phyloP scores from a whole-genome alignment of 108 stramenopile species.

The Hondaea fermentalgiana region DNA sequence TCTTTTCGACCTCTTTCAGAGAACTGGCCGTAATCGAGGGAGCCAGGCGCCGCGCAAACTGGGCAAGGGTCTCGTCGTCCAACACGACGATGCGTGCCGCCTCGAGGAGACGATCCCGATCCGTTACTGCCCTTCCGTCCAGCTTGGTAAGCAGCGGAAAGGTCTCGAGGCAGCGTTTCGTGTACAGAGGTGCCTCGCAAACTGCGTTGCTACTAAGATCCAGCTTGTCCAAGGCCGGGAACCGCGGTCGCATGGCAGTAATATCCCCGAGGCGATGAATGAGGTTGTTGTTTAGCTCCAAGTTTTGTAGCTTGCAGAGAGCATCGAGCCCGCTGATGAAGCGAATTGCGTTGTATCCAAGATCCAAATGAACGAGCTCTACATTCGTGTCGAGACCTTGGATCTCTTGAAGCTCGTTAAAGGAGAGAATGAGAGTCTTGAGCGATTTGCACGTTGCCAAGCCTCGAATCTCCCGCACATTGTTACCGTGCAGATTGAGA shows the following conservation, averaged over 20 bases:
- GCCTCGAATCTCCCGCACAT: background rate
- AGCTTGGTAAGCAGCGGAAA: background rate
- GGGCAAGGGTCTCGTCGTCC: background rate
- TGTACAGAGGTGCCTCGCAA: background rate
- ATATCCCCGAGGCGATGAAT: background rate
- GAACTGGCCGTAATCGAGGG: background rate
- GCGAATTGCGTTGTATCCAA: constrained; percentile 14
- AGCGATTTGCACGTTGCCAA: background rate
- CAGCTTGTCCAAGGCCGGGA: background rate
- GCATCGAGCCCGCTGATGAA: background rate
- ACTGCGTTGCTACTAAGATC: constrained; percentile 13
- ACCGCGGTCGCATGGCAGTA: background rate
- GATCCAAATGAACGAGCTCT: background rate
- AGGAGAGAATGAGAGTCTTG: background rate
- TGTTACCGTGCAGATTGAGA: constrained; percentile 17
- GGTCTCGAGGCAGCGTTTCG: background rate
- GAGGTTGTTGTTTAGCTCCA: constrained; percentile 26
- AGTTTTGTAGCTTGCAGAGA: background rate
- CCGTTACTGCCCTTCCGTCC: background rate
- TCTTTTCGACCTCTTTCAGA: background rate
- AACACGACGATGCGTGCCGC: background rate
- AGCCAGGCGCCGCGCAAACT: background rate
- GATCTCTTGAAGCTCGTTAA: constrained; percentile 18
- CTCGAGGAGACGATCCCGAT: background rate
- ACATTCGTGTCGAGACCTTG: background rate